These are phyloP conservation scores for Epichloe brachyelytri DNA, from an alignment of 2,329 filamentous ascomycete genomes.

Conservation along the genomic window DNA sequence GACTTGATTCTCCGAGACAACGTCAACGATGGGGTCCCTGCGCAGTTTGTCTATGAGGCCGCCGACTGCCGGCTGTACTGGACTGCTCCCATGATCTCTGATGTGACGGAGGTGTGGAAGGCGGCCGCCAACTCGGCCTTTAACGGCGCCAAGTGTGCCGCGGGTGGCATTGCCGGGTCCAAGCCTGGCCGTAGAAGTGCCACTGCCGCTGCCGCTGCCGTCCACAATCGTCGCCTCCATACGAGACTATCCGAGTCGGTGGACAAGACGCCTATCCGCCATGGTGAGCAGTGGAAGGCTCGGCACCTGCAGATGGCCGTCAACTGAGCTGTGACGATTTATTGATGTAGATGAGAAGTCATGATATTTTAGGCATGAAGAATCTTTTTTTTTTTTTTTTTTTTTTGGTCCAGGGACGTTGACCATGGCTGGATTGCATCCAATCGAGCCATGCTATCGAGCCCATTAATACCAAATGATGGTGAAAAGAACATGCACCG, in stretches of 20 bases:
- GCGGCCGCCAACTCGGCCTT: constrained; percentile 27
- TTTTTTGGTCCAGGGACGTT: too few species aligned
- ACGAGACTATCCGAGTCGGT: background rate
- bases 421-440: too few species aligned
- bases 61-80: constrained; percentile 39
- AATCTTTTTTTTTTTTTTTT: too few species aligned
- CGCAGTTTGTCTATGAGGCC: constrained; percentile 35
- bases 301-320: constrained; percentile 5
- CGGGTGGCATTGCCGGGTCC: constrained; percentile 17
- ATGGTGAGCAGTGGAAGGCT: constrained; percentile 1
- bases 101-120: constrained; percentile 35
- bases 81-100: constrained; percentile 34
- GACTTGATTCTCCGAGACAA: constrained; percentile 25
- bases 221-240: background rate
- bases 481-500: too few species aligned
- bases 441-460: too few species aligned
- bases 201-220: background rate
- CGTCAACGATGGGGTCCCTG: constrained; percentile 27
- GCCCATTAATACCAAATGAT: too few species aligned
- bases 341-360: too few species aligned
- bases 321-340: background rate
- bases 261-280: background rate
- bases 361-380: too few species aligned
- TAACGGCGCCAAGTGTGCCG: constrained; percentile 26
- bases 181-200: constrained; percentile 1